These are phyloP conservation scores for Fomitopsis pulvina DNA, from an alignment of 768 basidiomycete genomes.

Conservation along the genomic window DNA sequence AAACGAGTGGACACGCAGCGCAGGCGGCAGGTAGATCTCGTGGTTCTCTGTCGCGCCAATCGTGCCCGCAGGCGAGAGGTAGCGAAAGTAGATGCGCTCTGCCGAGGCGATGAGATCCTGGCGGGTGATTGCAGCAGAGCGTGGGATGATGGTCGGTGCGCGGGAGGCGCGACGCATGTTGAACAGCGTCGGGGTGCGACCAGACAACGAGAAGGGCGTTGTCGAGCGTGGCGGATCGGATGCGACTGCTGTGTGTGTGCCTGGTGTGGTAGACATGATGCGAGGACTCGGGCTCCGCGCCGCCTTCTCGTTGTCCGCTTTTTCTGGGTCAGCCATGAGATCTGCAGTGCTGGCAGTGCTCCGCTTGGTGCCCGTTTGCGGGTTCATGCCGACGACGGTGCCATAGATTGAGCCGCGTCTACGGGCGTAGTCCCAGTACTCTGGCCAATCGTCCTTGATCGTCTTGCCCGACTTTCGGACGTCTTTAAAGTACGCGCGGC, in stretches of 20 bases:
- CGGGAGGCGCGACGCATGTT: conserved; percentile 72
- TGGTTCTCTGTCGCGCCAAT: conserved; percentile 84
- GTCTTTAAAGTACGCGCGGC: conserved; percentile 98
- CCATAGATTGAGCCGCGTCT: conserved; percentile 91
- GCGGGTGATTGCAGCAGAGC: conserved; percentile 85
- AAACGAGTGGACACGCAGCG: conserved; percentile 87
- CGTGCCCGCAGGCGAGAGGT: conserved; percentile 77
- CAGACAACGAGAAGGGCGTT: conserved; percentile 74
- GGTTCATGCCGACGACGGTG: conserved; percentile 73
- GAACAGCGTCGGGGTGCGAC: conserved; percentile 73
- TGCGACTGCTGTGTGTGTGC: conserved; percentile 31
- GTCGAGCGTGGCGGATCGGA: conserved; percentile 54
- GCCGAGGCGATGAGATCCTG: conserved; percentile 88
- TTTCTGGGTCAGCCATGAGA: conserved; percentile 55
- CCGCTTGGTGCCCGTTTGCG: conserved; percentile 57
- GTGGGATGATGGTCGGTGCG: conserved; percentile 91
- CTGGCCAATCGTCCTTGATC: conserved; percentile 97
- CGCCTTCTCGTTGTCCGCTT: conserved; percentile 40
- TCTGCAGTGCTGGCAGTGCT: conserved; percentile 81
- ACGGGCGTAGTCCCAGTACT: conserved; percentile 94
- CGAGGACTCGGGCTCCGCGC: conserved; percentile 56
- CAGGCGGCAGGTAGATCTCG: conserved; percentile 95
- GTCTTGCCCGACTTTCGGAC: conserved; percentile 89
- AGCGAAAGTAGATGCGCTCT: conserved; percentile 93
- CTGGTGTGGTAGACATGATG: conserved; percentile 43